These are phyloP conservation scores for Taphrina flavorubra DNA, from an alignment of 1,139 yeast species.

Conservation along the genomic window DNA sequence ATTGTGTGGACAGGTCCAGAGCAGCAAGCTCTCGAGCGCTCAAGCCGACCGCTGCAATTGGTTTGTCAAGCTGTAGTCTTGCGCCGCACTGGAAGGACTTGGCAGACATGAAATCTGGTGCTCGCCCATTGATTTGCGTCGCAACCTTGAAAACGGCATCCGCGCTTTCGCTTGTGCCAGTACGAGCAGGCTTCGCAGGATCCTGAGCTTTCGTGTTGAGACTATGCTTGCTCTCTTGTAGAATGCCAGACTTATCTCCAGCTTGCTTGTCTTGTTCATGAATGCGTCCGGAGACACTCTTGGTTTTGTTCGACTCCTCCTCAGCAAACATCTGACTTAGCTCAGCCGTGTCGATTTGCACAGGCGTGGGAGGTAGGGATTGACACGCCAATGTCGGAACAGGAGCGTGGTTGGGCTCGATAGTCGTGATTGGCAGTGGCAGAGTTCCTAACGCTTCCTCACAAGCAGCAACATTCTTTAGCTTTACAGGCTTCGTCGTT, in stretches of 20 bases:
- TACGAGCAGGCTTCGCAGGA: background rate
- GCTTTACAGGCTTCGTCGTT: background rate
- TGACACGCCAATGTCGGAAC: background rate
- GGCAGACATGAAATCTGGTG: constrained; percentile 40
- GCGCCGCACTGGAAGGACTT: constrained; percentile 34
- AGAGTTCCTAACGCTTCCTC: background rate
- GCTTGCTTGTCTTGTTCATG: no score
- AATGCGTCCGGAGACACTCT: background rate
- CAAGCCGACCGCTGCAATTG: constrained; percentile 32
- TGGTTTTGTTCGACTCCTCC: background rate
- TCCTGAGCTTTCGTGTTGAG: background rate
- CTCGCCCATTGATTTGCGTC: constrained; percentile 31
- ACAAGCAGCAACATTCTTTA: background rate
- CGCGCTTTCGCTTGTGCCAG: background rate
- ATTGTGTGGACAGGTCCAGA: constrained; percentile 7
- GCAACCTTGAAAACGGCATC: constrained; percentile 3
- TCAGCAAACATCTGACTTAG: constrained; percentile 1
- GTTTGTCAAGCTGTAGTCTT: constrained; percentile 21
- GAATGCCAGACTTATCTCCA: background rate
- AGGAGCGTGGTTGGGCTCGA: background rate
- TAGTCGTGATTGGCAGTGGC: background rate
- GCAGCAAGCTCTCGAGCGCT: constrained; percentile 30
- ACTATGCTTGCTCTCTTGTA: background rate
- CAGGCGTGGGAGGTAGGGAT: constrained; percentile 15
- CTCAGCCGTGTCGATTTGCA: constrained; percentile 7